phyloP scores from a whole-genome alignment of 2,329 filamentous ascomycete species.

The Alternaria brassicae region DNA sequence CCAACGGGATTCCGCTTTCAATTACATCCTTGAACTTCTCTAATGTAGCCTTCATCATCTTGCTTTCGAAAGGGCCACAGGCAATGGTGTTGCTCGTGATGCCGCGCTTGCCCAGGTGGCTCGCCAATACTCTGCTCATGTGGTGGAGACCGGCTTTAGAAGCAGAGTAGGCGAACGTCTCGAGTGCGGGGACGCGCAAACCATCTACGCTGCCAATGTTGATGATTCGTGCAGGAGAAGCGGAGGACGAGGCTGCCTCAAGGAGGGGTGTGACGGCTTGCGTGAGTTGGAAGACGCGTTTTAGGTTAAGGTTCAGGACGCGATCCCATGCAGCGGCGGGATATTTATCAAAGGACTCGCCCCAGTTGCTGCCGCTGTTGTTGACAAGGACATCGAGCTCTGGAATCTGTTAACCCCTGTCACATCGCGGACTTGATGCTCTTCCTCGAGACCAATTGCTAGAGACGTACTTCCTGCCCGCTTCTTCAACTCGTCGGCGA shows the following conservation, averaged over 20 bases:
- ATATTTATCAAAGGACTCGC: constrained; percentile 65
- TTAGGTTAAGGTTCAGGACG: constrained; percentile 66
- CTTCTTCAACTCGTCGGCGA: constrained; percentile 64
- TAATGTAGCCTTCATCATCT: constrained; percentile 76
- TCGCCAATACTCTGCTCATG: constrained; percentile 68
- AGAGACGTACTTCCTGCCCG: constrained; percentile 54
- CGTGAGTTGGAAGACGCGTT: constrained; percentile 70
- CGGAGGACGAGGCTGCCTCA: constrained; percentile 56
- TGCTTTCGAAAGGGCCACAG: constrained; percentile 74
- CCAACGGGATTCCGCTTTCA: constrained; percentile 67
- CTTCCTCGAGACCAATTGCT: too few species aligned
- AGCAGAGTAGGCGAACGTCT: constrained; percentile 67
- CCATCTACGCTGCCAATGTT: constrained; percentile 72
- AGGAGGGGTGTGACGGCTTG: constrained; percentile 69
- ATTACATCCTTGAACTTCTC: constrained; percentile 64
- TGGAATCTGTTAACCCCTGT: constrained; percentile 16
- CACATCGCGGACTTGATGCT: background rate
- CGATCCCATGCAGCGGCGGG: constrained; percentile 62
- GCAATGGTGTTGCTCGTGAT: constrained; percentile 74
- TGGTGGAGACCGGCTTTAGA: constrained; percentile 71
- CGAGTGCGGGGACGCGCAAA: constrained; percentile 64
- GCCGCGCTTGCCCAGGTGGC: constrained; percentile 65
- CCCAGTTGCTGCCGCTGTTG: constrained; percentile 72
- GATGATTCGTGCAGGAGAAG: constrained; percentile 65
- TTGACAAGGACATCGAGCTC: constrained; percentile 69